Conservation (phyloP, 2,329 filamentous ascomycete genomes). For the Clarireedia paspali region DNA sequence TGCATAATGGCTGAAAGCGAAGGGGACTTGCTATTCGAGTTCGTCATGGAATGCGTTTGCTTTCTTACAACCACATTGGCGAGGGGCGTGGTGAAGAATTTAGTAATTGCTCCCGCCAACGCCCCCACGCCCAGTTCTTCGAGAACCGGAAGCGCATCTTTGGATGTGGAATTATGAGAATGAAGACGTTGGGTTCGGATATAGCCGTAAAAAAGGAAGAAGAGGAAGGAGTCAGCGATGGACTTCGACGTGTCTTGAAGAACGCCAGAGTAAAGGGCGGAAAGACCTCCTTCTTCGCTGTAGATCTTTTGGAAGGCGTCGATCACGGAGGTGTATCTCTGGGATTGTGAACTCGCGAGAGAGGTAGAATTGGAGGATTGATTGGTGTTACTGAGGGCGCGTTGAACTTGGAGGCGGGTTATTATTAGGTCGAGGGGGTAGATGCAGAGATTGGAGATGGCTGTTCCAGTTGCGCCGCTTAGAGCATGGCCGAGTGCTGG, state of each 20-base stretch:
- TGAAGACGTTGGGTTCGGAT: conserved; percentile 33
- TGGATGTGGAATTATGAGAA: conserved; percentile 30
- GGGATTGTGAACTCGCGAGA: conserved; percentile 13
- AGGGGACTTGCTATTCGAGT: conserved; percentile 25
- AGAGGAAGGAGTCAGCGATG: conserved; percentile 70
- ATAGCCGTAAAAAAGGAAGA: conserved; percentile 73
- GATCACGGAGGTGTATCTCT: conserved; percentile 55
- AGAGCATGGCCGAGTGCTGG: conserved; percentile 75
- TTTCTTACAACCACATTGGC: conserved; percentile 76
- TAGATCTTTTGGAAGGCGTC: conserved; percentile 69
- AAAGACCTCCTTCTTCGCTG: conserved; percentile 56
- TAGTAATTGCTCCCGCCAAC: conserved; percentile 65
- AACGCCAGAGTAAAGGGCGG: conserved; percentile 63
- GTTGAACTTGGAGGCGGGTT: conserved; percentile 74
- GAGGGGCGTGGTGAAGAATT: conserved; percentile 71
- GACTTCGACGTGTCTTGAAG: conserved; percentile 58
- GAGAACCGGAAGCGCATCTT: conserved; percentile 45
- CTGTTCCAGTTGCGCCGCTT: conserved; percentile 71
- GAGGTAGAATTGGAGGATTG: conserved; percentile 19
- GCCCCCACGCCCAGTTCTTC: conserved; percentile 72
- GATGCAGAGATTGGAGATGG: conserved; percentile 67
- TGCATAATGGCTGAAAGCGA: conserved; percentile 49
- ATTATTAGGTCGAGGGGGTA: conserved; percentile 80
- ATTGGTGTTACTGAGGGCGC: conserved; percentile 40
- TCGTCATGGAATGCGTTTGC: conserved; percentile 57